Base-by-base conservation (phyloP, 345 rosid species). In the Combretum micranthum region DNA sequence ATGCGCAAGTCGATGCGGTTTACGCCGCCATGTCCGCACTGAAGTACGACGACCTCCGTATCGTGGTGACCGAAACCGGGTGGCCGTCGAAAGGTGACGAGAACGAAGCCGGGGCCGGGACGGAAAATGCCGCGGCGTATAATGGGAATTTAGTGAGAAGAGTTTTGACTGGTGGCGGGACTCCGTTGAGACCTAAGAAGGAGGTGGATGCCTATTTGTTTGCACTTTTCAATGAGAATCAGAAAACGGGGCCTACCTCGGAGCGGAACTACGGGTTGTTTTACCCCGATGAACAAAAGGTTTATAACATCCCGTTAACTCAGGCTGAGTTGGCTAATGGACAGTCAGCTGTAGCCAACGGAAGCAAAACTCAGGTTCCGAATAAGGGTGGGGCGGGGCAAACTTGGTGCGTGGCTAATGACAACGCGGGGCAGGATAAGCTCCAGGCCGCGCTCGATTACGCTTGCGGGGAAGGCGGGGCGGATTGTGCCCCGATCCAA, bases 11-110 rank as follows among this genome's bases (percentile, higher is more conserved):
- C 63, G 99, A 89, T 70, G 97, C 99, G 17, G 90, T 93, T 54
- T 87, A 68, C 44, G 83, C 97, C 0, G 99, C 99, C 22, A 67
- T 94, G 90, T 55, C 81, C 2, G 93, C 95, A 2, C 43, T 87
- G 4, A 77, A 83, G 20, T 81, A 80, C 52, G 66, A 70, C 56
- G 90, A 85, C 73, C 61, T 94, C 1, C 73, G 72, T 56, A 45
- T 90, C 15, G 88, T 77, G 19, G 86, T 94, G 39, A 76, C 88
- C 20, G 99, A 94, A 73, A 94, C 97, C 0, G 96, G 99, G 0
- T 94, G 97, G 99, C 99, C 99, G 1, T 94, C 99, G 0, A 72
- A 70, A n/a, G 99, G 99, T 0, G 97, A 87, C 42, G 63, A 73
- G 67, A 78, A 74, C 9, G 99, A 94, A 73, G 47, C 74, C 22